phyloP scores from a whole-genome alignment of 2,329 filamentous ascomycete species.

The Ascochyta rabiei region DNA sequence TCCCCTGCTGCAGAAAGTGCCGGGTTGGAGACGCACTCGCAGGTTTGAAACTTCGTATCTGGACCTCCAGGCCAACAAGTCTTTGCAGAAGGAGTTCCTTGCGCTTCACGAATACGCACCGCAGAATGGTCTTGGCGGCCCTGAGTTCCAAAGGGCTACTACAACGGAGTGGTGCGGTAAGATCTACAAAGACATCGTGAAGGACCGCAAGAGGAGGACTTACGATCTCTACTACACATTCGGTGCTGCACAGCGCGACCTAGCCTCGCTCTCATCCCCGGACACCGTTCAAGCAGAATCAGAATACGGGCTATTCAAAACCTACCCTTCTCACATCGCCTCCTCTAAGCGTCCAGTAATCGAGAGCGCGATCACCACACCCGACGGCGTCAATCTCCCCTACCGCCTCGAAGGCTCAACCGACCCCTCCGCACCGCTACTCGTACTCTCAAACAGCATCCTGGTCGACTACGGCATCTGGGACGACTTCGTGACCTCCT shows the following conservation, averaged over 20 bases:
- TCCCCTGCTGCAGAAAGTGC: slow-evolving; percentile 71
- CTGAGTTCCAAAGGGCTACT: slow-evolving; percentile 67
- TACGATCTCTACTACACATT: slow-evolving; percentile 83
- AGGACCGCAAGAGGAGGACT: slow-evolving; percentile 61
- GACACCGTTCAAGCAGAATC: slow-evolving; percentile 56
- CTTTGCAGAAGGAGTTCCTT: slow-evolving; percentile 60
- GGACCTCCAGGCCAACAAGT: slow-evolving; percentile 44
- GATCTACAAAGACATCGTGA: slow-evolving; percentile 65
- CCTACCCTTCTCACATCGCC: slow-evolving; percentile 54
- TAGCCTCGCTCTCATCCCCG: slow-evolving; percentile 61
- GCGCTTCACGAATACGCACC: slow-evolving; percentile 75
- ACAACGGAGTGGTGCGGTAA: slow-evolving; percentile 66
- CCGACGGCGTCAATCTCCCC: slow-evolving; percentile 71
- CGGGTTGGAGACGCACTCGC: slow-evolving; percentile 78
- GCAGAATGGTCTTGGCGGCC: slow-evolving; percentile 69
- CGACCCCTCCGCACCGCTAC: slow-evolving; percentile 69
- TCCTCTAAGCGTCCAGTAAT: slow-evolving; percentile 56
- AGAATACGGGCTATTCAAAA: slow-evolving; percentile 62
- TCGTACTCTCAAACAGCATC: slow-evolving; percentile 81
- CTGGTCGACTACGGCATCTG: slow-evolving; percentile 81
- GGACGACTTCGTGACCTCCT: slow-evolving; percentile 72
- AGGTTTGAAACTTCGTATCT: slow-evolving; percentile 71
- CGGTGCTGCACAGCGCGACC: slow-evolving; percentile 73
- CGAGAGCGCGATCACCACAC: slow-evolving; percentile 70
- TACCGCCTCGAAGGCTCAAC: slow-evolving; percentile 78